A percentile compares a stretch with the other conserved stretches of the same genome.
phyloP scores from a whole-genome alignment of 169 alveolate species.

The Eimeria falciformis region DNA sequence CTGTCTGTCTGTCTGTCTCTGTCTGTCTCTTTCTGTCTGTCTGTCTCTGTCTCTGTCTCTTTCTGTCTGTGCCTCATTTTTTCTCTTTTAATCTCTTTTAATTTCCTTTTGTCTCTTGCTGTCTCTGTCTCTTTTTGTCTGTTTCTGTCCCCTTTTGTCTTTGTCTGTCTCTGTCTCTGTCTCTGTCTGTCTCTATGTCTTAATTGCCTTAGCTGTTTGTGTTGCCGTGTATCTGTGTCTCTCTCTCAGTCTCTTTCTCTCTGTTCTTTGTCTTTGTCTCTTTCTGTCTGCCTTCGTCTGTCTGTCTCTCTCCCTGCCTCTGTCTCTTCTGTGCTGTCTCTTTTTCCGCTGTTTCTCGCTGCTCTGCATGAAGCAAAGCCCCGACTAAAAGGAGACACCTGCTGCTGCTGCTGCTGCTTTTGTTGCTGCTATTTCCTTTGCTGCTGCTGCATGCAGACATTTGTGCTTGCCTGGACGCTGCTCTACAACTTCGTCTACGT shows the following conservation, averaged over 20 bases:
- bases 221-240: background rate
- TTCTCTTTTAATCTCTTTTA: too few relatives aligned
- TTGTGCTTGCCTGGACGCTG: constrained; percentile 69
- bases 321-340: background rate
- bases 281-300: background rate
- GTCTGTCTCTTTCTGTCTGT: too few relatives aligned
- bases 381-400: too few relatives aligned
- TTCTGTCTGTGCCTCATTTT: too few relatives aligned
- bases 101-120: too few relatives aligned
- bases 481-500: constrained; percentile 66
- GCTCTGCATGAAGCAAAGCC: too few relatives aligned
- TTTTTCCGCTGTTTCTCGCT: constrained; percentile 24
- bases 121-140: too few relatives aligned
- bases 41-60: too few relatives aligned
- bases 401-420: constrained; percentile 17
- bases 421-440: constrained; percentile 7
- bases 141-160: too few relatives aligned
- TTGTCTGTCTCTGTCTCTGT: background rate
- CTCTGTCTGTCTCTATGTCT: background rate
- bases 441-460: constrained; percentile 68
- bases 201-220: background rate
- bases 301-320: background rate
- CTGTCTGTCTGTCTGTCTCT: too few relatives aligned
- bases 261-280: background rate
- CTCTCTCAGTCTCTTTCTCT: background rate